Percentiles rank a stretch among this genome's conserved stretches.
Evolutionary conservation across 345 rosid species (phyloP).

Genomic region (Raphanus raphanistrum): DNA sequence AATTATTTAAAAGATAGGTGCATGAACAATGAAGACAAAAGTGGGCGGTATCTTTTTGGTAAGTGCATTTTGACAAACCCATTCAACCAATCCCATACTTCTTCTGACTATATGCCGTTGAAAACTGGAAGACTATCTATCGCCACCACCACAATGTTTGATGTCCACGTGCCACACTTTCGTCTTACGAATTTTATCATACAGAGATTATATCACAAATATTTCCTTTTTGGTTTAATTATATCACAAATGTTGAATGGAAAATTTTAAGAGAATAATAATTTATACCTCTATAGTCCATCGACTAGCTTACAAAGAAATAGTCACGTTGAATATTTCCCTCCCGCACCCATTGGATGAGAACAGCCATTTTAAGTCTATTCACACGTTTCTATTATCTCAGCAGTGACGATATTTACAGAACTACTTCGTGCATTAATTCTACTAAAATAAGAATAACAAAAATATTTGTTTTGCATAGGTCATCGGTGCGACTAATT

Average conservation of each 20-base stretch:
- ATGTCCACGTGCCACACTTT: slow-evolving; percentile 18
- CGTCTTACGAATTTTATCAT: neutral
- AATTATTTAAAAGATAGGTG: slow-evolving; percentile 20
- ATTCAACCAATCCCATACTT: slow-evolving; percentile 32
- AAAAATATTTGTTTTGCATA: neutral
- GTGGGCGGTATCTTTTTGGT: slow-evolving; percentile 28
- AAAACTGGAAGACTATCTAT: slow-evolving; percentile 23
- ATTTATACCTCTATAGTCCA: slow-evolving; percentile 15
- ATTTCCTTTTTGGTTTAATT: too few relatives aligned
- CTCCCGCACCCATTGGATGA: slow-evolving; percentile 33
- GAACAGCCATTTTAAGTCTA: slow-evolving; percentile 19
- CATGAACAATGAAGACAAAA: slow-evolving; percentile 31
- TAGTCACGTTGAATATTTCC: slow-evolving; percentile 30
- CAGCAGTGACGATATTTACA: slow-evolving; percentile 11
- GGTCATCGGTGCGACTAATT: neutral
- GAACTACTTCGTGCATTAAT: neutral
- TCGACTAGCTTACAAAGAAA: slow-evolving; percentile 27
- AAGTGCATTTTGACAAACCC: slow-evolving; percentile 39
- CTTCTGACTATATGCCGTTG: slow-evolving; percentile 32
- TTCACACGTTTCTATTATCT: slow-evolving; percentile 26
- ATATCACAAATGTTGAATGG: neutral
- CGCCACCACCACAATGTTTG: slow-evolving; percentile 25
- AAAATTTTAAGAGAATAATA: neutral
- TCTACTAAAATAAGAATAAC: neutral
- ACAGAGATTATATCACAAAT: neutral